A percentile compares a stretch with the other conserved stretches of the same genome.
These are phyloP conservation scores for Paecilomyces niveus DNA, from an alignment of 2,329 filamentous ascomycete genomes.

Conservation along the genomic window DNA sequence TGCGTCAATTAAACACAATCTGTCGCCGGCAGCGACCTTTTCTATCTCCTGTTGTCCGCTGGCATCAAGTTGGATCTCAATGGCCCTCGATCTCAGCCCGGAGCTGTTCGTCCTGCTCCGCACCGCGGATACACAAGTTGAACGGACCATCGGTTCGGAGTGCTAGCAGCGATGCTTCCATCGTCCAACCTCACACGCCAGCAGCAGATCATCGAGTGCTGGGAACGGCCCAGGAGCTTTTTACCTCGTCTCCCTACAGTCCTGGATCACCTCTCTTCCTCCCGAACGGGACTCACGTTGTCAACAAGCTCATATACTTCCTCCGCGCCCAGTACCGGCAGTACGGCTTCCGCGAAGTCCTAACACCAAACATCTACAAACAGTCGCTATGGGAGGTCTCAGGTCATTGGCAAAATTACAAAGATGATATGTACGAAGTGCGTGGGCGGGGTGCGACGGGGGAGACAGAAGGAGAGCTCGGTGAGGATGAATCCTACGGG, in stretches of 20 bases:
- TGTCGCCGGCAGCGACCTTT: constrained; percentile 8
- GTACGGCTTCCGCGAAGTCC: constrained; percentile 82
- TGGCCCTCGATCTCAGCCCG: constrained; percentile 14
- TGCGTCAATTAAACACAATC: constrained; percentile 8
- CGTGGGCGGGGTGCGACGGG: constrained; percentile 43
- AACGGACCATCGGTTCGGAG: constrained; percentile 3
- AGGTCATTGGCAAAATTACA: constrained; percentile 83
- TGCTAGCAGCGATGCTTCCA: constrained; percentile 3
- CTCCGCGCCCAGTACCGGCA: constrained; percentile 75
- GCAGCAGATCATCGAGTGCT: constrained; percentile 45
- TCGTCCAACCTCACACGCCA: constrained; percentile 26
- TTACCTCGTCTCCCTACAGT: constrained; percentile 71
- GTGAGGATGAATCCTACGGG: constrained; percentile 66
- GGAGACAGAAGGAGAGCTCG: constrained; percentile 37
- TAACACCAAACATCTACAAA: constrained; percentile 88
- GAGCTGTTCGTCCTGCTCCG: constrained; percentile 23
- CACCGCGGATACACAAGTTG: constrained; percentile 9
- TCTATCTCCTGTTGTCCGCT: constrained; percentile 1
- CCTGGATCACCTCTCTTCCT: constrained; percentile 81
- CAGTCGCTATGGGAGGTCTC: constrained; percentile 79
- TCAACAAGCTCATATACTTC: constrained; percentile 76
- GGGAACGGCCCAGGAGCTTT: constrained; percentile 60
- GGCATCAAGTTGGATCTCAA: constrained; percentile 6
- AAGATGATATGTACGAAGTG: constrained; percentile 87
- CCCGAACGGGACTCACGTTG: constrained; percentile 72